A percentile compares a stretch with the other conserved stretches of the same genome.
These are phyloP conservation scores for Glycyrrhiza uralensis DNA, from an alignment of 306 rosid genomes.

Conservation along the genomic window DNA sequence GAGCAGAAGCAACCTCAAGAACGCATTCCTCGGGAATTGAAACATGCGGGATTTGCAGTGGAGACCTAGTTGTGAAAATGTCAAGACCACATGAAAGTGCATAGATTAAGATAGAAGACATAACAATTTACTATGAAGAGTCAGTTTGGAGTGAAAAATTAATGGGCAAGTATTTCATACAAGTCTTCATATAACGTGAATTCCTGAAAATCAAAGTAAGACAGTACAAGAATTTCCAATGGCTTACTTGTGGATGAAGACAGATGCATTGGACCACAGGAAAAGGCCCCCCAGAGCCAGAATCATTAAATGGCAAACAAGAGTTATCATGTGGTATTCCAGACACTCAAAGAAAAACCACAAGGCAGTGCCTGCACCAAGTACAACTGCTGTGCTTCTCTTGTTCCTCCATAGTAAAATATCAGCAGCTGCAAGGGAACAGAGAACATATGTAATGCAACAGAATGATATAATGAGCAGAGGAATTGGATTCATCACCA, in stretches of 20 bases:
- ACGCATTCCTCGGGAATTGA: constrained; percentile 48
- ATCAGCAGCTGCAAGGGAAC: constrained; percentile 71
- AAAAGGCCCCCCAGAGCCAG: constrained; percentile 46
- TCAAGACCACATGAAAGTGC: constrained; percentile 19
- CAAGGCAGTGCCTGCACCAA: constrained; percentile 65
- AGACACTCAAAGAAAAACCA: constrained; percentile 81
- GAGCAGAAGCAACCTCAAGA: constrained; percentile 43
- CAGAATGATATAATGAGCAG: neutral
- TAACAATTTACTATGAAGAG: neutral
- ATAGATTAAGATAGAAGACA: neutral
- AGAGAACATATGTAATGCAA: constrained; percentile 12
- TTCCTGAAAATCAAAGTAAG: neutral
- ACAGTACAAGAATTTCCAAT: neutral
- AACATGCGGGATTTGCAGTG: constrained; percentile 60
- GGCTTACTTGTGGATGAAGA: constrained; percentile 72
- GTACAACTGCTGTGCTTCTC: constrained; percentile 56
- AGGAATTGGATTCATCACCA: neutral
- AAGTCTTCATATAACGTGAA: neutral
- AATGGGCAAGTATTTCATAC: neutral
- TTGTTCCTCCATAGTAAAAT: constrained; percentile 84
- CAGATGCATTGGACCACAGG: constrained; percentile 72
- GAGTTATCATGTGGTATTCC: constrained; percentile 68
- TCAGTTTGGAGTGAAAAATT: neutral
- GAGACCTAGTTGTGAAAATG: constrained; percentile 45
- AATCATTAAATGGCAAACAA: constrained; percentile 67